phyloP scores from a whole-genome alignment of 2,329 filamentous ascomycete genomes.

The Tympanopsis confertula region DNA sequence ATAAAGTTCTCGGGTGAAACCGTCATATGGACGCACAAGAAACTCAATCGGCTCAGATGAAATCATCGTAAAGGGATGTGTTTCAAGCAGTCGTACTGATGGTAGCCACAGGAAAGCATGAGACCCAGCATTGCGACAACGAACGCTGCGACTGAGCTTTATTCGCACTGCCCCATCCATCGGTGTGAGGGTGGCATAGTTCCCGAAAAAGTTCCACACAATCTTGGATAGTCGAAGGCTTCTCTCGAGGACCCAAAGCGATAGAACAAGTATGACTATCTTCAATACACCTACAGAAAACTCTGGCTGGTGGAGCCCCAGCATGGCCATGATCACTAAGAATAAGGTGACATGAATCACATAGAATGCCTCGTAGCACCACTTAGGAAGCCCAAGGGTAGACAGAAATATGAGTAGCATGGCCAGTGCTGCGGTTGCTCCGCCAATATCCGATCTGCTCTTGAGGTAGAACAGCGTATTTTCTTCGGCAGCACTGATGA shows the following conservation, averaged over 20 bases:
- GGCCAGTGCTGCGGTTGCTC: not conserved
- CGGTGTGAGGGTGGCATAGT: conserved; percentile 17
- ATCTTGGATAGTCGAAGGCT: conserved; percentile 14
- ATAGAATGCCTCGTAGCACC: conserved; percentile 20
- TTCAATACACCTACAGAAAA: conserved; percentile 11
- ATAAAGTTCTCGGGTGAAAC: conserved; percentile 18
- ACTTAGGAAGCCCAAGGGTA: not conserved
- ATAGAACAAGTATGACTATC: conserved; percentile 15
- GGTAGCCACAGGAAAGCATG: conserved; percentile 26
- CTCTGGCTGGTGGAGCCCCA: conserved; percentile 19
- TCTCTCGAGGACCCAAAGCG: conserved; percentile 18
- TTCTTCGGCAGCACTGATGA: conserved; percentile 2
- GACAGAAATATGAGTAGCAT: not conserved
- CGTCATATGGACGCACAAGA: conserved; percentile 17
- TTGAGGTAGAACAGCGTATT: conserved; percentile 2
- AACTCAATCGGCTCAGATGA: conserved; percentile 11
- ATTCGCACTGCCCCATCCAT: conserved; percentile 21
- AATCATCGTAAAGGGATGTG: conserved; percentile 22
- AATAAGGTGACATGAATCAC: conserved; percentile 18
- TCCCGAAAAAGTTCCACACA: conserved; percentile 14
- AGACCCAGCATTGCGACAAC: conserved; percentile 15
- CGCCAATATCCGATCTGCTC: not conserved
- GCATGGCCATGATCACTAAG: conserved; percentile 16
- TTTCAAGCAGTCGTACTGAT: conserved; percentile 17
- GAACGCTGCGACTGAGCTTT: conserved; percentile 14